Percentiles rank a stretch among this genome's conserved stretches.
phyloP scores from a whole-genome alignment of 176 grass and related monocot species.

The Hordeum vulgare region DNA sequence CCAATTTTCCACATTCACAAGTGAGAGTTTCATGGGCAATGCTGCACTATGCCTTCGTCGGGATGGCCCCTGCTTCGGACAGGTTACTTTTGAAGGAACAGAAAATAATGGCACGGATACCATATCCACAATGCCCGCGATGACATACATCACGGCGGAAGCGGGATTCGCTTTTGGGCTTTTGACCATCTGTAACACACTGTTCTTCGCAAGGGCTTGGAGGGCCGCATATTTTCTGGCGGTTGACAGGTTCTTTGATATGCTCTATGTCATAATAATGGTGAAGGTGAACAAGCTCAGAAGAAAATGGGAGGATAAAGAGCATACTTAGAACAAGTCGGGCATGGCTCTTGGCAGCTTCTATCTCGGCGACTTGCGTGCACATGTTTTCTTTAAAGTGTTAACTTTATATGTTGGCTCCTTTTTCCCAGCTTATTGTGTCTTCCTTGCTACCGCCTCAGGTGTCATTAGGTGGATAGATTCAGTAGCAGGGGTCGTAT shows the following conservation, averaged over 20 bases:
- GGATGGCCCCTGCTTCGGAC: background rate
- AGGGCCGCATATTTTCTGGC: background rate
- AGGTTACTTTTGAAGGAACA: background rate
- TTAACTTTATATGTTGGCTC: background rate
- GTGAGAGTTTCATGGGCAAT: conserved; percentile 30
- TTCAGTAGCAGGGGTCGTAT: background rate
- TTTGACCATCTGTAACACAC: background rate
- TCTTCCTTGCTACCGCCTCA: background rate
- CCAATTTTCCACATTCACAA: conserved; percentile 67
- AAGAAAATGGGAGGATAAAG: background rate
- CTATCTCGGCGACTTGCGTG: background rate
- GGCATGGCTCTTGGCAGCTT: background rate
- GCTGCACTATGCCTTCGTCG: background rate
- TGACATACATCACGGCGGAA: background rate
- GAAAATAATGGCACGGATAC: background rate
- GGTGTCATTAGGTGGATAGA: background rate
- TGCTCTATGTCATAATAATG: background rate
- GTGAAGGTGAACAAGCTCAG: background rate
- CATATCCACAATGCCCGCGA: background rate
- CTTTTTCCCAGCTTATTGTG: background rate
- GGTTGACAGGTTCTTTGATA: conserved; percentile 11
- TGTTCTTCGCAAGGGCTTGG: background rate
- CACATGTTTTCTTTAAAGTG: background rate
- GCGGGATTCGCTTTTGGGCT: conserved; percentile 3
- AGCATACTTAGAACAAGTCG: background rate